Base-by-base conservation (phyloP, 169 alveolate species). In the Theileria sp. region DNA sequence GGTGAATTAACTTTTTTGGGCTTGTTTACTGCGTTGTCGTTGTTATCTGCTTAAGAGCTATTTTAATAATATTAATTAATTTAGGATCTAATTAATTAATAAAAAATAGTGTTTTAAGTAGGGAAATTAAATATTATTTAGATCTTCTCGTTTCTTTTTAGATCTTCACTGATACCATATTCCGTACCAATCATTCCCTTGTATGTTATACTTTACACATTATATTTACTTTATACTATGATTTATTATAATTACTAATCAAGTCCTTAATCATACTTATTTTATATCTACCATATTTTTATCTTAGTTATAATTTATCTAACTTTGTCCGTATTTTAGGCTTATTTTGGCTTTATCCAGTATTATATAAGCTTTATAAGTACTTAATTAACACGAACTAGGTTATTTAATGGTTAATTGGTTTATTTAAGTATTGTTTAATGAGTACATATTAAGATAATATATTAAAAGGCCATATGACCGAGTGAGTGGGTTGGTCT, bases 381-480 rank as follows among this genome's bases (percentile, higher is more conserved):
- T 61, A 13, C n/a, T 61, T 8, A 28, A 61, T 61, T 30, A 10
- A 8, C 0, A 61, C 8, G 3, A 26, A 61, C 17, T 30, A 61
- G n/a, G 21, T 1, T 28, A 61, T 61, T 61, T 30, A 61, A 30
- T 8, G 17, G 17, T 30, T 30, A 61, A 61, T 28, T 61, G 17
- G 38, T 61, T 28, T 30, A 61, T 28, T 61, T 61, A 13, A 13
- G 0, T 61, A 61, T 61, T 26, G 38, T 0, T 61, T 61, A 61
- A 61, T 61, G 34, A 21, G 38, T 61, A 13, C 1, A 44, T 44
- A 44, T 44, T 44, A 13, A 1, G 12, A 44, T 44, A 44, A 44
- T 44, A 44, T 44, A 32, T 79, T 32, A 79, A 62, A 85, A 85
- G 2, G 91, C 91, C 86, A 85, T 67, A 32, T 85, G 91, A 12